Percentiles rank a stretch among this genome's conserved stretches.
Conservation (phyloP, 2,329 filamentous ascomycete genomes). For the Raffaelea deltoideospora region DNA sequence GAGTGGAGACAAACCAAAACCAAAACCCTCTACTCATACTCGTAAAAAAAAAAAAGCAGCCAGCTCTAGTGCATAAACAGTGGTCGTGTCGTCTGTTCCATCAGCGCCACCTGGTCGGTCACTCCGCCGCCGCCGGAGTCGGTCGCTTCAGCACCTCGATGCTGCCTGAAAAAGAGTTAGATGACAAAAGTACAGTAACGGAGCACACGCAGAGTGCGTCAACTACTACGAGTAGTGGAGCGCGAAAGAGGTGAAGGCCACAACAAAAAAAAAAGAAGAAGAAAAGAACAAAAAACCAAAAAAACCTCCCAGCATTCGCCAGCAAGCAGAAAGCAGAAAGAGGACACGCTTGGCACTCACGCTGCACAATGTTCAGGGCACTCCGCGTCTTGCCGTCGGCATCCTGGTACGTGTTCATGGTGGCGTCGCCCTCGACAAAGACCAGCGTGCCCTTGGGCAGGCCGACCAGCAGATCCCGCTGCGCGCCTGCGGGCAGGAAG, state of each 20-base stretch:
- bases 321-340: too few relatives aligned
- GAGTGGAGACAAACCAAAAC: slow-evolving; percentile 5
- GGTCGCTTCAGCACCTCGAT: slow-evolving; percentile 31
- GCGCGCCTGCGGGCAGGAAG: slow-evolving; percentile 53
- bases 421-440: slow-evolving; percentile 70
- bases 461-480: slow-evolving; percentile 55
- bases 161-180: slow-evolving; percentile 17
- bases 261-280: background rate
- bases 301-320: too few relatives aligned
- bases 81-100: too few relatives aligned
- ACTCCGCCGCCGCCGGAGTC: background rate
- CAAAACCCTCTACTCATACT: too few relatives aligned
- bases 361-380: slow-evolving; percentile 58
- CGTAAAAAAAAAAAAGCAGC: background rate
- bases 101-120: slow-evolving; percentile 1
- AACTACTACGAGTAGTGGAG: too few relatives aligned
- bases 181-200: background rate
- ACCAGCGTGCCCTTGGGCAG: slow-evolving; percentile 78
- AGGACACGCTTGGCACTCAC: slow-evolving; percentile 38
- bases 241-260: background rate
- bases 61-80: too few relatives aligned
- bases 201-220: background rate
- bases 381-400: slow-evolving; percentile 52
- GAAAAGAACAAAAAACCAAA: background rate
- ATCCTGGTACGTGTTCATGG: slow-evolving; percentile 51